Evolutionary conservation across 257 asterid species (phyloP), one percentile per base, ranked within the genome.

Genomic region (Fraxinus pennsylvanica): DNA sequence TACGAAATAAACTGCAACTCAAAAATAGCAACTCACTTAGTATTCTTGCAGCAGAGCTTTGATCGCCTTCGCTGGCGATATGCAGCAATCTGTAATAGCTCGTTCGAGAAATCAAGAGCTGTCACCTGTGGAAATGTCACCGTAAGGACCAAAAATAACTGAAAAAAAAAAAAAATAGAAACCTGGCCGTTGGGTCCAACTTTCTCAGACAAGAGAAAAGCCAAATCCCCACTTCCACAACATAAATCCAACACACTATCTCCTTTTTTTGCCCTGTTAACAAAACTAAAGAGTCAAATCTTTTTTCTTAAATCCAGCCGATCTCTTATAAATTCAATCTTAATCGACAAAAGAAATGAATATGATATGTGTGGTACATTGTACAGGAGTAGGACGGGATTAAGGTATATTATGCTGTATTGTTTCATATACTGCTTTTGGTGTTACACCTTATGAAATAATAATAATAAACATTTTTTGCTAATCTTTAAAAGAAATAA

Each of bases 151-250:
- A 32, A 32, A 32, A 32, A 32, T 30, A 30, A 30, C 33, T 30
- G n/a, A n/a, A n/a, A n/a, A 32, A 32, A 32, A 32, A 32, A 29
- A 32, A 32, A 32, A 32, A 3, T 32, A 32, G 33, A 65, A 83
- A 92, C 98, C 94, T 93, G 86, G 84, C 98, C 97, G 47, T 38
- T 76, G 47, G 80, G 33, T 78, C 98, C 96, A 78, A 93, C 96
- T 88, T 85, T 93, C 81, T 92, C 92, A 19, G 95, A 92, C 80
- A 93, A 67, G 47, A 90, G 91, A 84, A 94, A 93, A 43, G 95
- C 87, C 91, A 92, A 85, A 86, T 94, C 97, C 71, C 97, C 96
- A 85, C 95, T 94, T 79, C 97, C 96, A 84, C 97, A 90, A 78
- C 98, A 94, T 77, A 92, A 85, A 82, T 92, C 97, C 87, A 94